These are phyloP conservation scores for Dichotomopilus funicola DNA, from an alignment of 2,329 filamentous ascomycete species.

Conservation along the genomic window DNA sequence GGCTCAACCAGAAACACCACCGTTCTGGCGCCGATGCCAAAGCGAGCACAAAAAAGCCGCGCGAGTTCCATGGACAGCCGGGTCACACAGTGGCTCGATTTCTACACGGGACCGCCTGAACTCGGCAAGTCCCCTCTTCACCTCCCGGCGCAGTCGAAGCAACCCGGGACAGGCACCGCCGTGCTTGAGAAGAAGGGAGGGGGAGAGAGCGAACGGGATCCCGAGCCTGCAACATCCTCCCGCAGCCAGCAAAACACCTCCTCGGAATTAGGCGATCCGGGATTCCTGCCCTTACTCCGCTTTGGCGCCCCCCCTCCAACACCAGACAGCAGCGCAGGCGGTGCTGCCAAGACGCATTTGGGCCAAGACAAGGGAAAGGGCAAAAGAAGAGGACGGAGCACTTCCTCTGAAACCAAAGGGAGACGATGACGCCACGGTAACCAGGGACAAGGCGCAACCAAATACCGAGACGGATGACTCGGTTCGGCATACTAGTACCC, in stretches of 20 bases:
- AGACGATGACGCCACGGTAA: not conserved
- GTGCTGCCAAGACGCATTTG: not conserved
- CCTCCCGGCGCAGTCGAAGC: conserved; percentile 6
- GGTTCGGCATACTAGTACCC: too few relatives aligned
- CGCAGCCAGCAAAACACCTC: too few relatives aligned
- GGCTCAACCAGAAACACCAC: not conserved
- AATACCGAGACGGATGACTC: not conserved
- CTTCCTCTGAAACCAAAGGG: not conserved
- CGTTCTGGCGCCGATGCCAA: not conserved
- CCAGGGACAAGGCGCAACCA: not conserved
- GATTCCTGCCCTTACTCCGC: not conserved
- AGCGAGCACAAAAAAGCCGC: not conserved
- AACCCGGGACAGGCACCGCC: not conserved
- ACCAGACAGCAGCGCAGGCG: conserved; percentile 14
- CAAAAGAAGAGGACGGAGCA: too few relatives aligned
- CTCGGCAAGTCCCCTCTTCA: conserved; percentile 11
- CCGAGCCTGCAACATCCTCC: not conserved
- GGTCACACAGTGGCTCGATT: conserved; percentile 23
- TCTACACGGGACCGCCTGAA: conserved; percentile 13
- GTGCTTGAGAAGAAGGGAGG: not conserved
- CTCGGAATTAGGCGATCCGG: not conserved
- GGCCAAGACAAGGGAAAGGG: too few relatives aligned
- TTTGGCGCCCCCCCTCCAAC: conserved; percentile 17
- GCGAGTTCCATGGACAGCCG: conserved; percentile 18
- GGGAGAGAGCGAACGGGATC: not conserved